Percentiles rank a stretch among this genome's conserved stretches.
Conservation (phyloP, 2,329 filamentous ascomycete genomes). For the Myriosclerotinia duriaeana region DNA sequence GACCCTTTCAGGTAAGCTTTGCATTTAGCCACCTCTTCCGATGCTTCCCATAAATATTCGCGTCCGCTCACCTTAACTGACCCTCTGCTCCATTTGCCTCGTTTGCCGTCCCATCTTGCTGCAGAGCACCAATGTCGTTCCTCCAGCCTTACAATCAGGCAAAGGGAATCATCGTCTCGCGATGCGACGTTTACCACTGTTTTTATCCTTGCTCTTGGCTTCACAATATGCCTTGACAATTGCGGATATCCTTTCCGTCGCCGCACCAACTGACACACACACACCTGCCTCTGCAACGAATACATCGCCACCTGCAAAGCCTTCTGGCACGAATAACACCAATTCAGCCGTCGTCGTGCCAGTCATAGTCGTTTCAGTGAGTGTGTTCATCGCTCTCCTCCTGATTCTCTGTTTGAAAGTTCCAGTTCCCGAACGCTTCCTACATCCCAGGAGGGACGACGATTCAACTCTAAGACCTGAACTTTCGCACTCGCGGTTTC, state of each 20-base stretch:
- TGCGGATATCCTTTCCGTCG: conserved; percentile 20
- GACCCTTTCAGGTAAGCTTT: background rate
- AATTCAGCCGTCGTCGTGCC: conserved; percentile 19
- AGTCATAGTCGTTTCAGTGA: conserved; percentile 20
- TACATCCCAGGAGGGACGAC: conserved; percentile 5
- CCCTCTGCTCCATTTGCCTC: background rate
- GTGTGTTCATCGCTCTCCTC: conserved; percentile 19
- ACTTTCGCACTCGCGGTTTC: conserved; percentile 10
- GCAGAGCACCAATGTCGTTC: conserved; percentile 21
- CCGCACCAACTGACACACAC: background rate
- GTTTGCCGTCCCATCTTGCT: background rate
- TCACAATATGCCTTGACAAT: conserved; percentile 7
- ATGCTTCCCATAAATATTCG: conserved; percentile 19
- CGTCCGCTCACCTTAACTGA: conserved; percentile 2
- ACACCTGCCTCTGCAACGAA: conserved; percentile 6
- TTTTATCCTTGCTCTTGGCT: conserved; percentile 1
- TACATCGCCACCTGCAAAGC: background rate
- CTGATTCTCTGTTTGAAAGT: conserved; percentile 20
- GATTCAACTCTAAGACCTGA: conserved; percentile 10
- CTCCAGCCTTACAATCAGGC: conserved; percentile 18
- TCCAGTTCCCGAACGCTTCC: conserved; percentile 12
- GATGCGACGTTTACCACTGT: conserved; percentile 13
- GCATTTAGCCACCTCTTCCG: conserved; percentile 20
- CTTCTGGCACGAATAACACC: conserved; percentile 7
- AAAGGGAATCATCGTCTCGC: conserved; percentile 10